Conservation (phyloP, 805 yeast genomes). For the fission yeast (Schizosaccharomyces pombe) region DNA sequence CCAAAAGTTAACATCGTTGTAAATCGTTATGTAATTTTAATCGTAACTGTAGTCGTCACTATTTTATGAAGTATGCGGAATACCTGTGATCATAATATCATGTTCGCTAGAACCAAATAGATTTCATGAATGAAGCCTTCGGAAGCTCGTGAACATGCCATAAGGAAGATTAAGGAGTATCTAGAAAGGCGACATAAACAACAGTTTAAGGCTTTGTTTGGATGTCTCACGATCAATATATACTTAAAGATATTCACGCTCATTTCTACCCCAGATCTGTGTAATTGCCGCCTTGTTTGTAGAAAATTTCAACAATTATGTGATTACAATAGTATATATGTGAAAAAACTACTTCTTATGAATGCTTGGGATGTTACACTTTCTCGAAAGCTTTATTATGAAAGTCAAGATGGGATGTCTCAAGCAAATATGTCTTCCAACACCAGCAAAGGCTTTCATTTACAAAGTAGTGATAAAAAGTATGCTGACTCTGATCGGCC, state of each 20-base stretch:
- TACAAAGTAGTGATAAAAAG: too few species aligned
- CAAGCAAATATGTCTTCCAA: too few species aligned
- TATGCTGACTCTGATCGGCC: too few species aligned
- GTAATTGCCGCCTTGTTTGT: background rate
- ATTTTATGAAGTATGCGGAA: too few species aligned
- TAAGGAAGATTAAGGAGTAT: background rate
- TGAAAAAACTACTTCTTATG: background rate
- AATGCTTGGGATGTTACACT: background rate
- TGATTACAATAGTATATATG: background rate
- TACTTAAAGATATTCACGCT: background rate
- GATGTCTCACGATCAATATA: background rate
- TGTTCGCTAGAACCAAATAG: background rate
- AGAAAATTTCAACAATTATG: background rate
- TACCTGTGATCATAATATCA: too few species aligned
- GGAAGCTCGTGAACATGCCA: background rate
- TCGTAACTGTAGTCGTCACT: too few species aligned
- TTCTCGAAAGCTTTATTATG: background rate
- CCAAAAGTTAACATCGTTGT: too few species aligned
- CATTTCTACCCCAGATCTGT: background rate
- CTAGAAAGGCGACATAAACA: background rate
- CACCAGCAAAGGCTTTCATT: too few species aligned
- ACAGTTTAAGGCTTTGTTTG: background rate
- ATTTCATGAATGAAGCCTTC: background rate
- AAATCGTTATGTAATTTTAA: too few species aligned
- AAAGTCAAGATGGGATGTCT: background rate